Evolutionary conservation across 306 rosid genomes (phyloP).

Genomic region (Fragaria ananassa): DNA sequence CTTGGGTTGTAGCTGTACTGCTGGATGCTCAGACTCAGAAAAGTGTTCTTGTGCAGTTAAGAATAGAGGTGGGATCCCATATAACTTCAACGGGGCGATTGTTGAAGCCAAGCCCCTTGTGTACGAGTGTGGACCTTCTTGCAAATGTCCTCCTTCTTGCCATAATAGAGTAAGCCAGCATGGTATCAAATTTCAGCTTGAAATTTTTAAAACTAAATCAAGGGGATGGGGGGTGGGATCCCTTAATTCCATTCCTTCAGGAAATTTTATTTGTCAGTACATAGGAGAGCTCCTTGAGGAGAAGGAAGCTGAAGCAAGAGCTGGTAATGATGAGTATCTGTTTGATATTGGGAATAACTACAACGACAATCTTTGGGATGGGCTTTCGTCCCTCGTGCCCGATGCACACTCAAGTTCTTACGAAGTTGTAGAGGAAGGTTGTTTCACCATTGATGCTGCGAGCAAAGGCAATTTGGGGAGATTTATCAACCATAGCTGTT

Average conservation of each 20-base stretch:
- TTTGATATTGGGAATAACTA: conserved; percentile 78
- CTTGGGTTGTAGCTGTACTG: conserved; percentile 62
- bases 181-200: conserved; percentile 79
- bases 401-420: conserved; percentile 42
- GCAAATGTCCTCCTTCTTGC: conserved; percentile 79
- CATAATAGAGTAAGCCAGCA: conserved; percentile 74
- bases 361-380: conserved; percentile 63
- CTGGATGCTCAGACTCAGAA: conserved; percentile 70
- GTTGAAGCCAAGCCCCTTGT: conserved; percentile 83
- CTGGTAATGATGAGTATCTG: conserved; percentile 83
- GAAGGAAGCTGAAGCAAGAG: conserved; percentile 78
- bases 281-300: conserved; percentile 89
- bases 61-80: conserved; percentile 88
- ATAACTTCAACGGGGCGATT: conserved; percentile 72
- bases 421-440: conserved; percentile 48
- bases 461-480: conserved; percentile 81
- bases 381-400: conserved; percentile 60
- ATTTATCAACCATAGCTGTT: conserved; percentile 86
- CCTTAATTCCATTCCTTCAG: conserved; percentile 81
- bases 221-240: conserved; percentile 99
- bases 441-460: conserved; percentile 86
- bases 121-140: conserved; percentile 80
- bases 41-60: conserved; percentile 66
- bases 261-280: conserved; percentile 88
- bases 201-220: conserved; percentile 68